Evolutionary conservation across 352 stramenopile species (phyloP), one percentile per base, ranked within the genome.

Genomic region (Aphanomyces stellatus): DNA sequence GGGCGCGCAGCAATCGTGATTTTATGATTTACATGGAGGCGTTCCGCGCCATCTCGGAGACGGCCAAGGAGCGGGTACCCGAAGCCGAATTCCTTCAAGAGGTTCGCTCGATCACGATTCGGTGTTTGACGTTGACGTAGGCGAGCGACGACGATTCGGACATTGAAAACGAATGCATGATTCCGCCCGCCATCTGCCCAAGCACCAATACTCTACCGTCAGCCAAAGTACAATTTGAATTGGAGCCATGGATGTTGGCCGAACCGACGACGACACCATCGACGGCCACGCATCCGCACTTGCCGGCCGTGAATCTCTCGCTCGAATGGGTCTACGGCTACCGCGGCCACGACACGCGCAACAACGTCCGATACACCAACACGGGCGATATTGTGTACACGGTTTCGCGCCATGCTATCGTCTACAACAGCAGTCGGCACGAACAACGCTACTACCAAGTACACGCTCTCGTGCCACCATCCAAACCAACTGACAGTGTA

Each of bases 21-120:
- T 93, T 95, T 41, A 93, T 95, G 84, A 71, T 93, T 11, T 82
- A 91, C 65, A 79, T 92, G 5, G 86, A 95, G 43, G 77, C 81
- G 13, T 92, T 93, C 37, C 81, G 81, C 0, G 68, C 87, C 1
- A 82, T 93, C 31, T 80, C 79, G 0, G 80, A 90, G 61, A 91
- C 88, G 17, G 62, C 53, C 24, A 69, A 63, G 25, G 53, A 69
- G 22, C 62, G 43, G 17, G 49, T 69, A 17, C 53, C 62, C n/a
- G 53, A 62, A 51, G 62, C 49, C n/a, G 62, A 69, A 27, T 53
- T 33, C 30, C 30, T 62, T n/a, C 48, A 69, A 64, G 53, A 69
- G 41, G 61, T 68, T 27, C 33, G 53, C 33, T 19, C 27, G 7
- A 11, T 46, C 11, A 5, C 48, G 31, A 5, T 4, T 31, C 28